These are phyloP conservation scores for Magnaporthales sp. DNA, from an alignment of 2,329 filamentous ascomycete genomes.

Conservation along the genomic window DNA sequence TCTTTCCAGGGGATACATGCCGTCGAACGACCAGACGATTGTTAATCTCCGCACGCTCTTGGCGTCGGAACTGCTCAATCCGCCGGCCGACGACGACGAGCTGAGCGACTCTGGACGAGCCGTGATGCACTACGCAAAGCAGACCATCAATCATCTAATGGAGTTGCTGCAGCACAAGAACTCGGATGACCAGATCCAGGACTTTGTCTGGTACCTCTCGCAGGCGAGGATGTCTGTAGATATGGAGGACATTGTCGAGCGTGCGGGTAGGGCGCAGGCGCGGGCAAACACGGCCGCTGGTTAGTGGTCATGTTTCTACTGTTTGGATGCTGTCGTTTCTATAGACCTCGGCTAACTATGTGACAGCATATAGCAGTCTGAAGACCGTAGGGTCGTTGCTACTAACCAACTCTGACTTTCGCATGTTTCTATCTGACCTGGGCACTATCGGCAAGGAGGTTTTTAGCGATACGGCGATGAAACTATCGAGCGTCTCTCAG, in stretches of 20 bases:
- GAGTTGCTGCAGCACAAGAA: conserved; percentile 81
- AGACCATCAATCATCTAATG: conserved; percentile 72
- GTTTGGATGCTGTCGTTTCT: conserved; percentile 9
- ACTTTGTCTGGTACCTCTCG: conserved; percentile 78
- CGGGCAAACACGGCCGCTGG: conserved; percentile 65
- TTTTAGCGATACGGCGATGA: conserved; percentile 77
- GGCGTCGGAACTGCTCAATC: conserved; percentile 69
- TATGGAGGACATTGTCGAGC: conserved; percentile 50
- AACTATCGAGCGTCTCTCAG: conserved; percentile 66
- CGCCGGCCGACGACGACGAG: conserved; percentile 44
- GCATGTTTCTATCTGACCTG: conserved; percentile 74
- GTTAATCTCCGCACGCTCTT: conserved; percentile 72
- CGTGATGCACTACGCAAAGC: conserved; percentile 61
- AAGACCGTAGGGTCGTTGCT: conserved; percentile 78
- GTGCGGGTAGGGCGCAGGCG: conserved; percentile 53
- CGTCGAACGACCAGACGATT: conserved; percentile 77
- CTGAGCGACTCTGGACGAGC: conserved; percentile 71
- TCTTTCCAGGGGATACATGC: conserved; percentile 78
- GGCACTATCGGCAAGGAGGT: conserved; percentile 73
- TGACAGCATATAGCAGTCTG: conserved; percentile 66
- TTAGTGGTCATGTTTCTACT: conserved; percentile 24
- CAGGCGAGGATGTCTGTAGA: conserved; percentile 66
- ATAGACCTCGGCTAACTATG: conserved; percentile 9
- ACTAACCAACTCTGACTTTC: conserved; percentile 83
- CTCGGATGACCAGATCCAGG: conserved; percentile 74